Percentiles rank a stretch among this genome's conserved stretches.
phyloP scores from a whole-genome alignment of 345 rosid genomes.

The Bruguiera sexangula region DNA sequence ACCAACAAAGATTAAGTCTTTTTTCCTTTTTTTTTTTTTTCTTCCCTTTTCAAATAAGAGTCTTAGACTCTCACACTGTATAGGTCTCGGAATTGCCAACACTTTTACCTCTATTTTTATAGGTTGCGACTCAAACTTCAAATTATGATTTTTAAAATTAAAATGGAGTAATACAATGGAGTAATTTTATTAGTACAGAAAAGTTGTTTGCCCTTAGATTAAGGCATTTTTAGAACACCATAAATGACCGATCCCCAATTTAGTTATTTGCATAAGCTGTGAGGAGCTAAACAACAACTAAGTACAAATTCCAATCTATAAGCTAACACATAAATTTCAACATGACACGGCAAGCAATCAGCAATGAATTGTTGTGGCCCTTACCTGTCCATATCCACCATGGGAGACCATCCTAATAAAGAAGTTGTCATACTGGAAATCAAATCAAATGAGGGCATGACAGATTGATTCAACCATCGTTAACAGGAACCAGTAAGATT shows the following conservation, averaged over 20 bases:
- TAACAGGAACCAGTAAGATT: constrained; percentile 1
- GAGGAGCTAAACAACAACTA: constrained; percentile 9
- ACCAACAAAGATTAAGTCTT: too few relatives aligned
- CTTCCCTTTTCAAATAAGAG: too few relatives aligned
- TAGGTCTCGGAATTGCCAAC: too few relatives aligned
- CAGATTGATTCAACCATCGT: constrained; percentile 12
- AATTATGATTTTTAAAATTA: too few relatives aligned
- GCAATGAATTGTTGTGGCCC: constrained; percentile 2
- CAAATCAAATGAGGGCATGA: constrained; percentile 28
- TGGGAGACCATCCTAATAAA: neutral
- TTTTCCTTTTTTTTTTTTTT: too few relatives aligned
- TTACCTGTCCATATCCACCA: constrained; percentile 13
- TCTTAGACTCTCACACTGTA: too few relatives aligned
- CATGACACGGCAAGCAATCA: constrained; percentile 29
- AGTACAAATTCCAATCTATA: constrained; percentile 20
- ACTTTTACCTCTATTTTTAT: too few relatives aligned
- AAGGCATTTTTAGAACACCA: neutral
- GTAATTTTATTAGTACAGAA: too few relatives aligned
- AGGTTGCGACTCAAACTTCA: too few relatives aligned
- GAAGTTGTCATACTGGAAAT: constrained; percentile 9
- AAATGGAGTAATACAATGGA: too few relatives aligned
- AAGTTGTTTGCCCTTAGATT: neutral
- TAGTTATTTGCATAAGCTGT: constrained; percentile 11
- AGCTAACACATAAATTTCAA: constrained; percentile 9
- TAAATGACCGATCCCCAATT: neutral